Evolutionary conservation across 2,329 filamentous ascomycete species (phyloP).

Genomic region (Ophiostoma perfectum): DNA sequence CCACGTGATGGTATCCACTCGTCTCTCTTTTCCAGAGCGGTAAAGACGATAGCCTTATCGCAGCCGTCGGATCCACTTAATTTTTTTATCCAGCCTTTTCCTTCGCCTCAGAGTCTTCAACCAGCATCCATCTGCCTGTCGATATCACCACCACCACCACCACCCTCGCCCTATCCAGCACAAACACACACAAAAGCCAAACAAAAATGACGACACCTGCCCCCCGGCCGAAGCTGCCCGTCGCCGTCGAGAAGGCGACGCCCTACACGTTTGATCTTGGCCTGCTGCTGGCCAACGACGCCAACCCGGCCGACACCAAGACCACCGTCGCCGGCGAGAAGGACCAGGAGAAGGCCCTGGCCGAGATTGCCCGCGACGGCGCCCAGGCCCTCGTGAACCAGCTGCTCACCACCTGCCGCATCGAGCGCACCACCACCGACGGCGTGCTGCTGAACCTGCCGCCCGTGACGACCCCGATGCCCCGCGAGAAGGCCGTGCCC

Average conservation of each 20-base stretch:
- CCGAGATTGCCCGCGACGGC: slow-evolving; percentile 74
- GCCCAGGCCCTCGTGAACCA: slow-evolving; percentile 92
- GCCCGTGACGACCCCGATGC: slow-evolving; percentile 61
- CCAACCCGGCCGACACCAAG: slow-evolving; percentile 65
- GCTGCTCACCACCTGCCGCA: slow-evolving; percentile 79
- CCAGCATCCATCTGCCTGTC: too few relatives aligned
- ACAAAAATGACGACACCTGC: slow-evolving; percentile 30
- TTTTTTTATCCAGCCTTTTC: slow-evolving; percentile 16
- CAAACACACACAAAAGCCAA: background rate
- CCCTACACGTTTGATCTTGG: slow-evolving; percentile 92
- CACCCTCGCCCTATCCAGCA: background rate
- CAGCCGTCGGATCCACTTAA: slow-evolving; percentile 8
- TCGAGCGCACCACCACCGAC: slow-evolving; percentile 58
- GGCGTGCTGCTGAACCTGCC: slow-evolving; percentile 79
- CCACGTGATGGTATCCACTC: slow-evolving; percentile 3
- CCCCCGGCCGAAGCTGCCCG: slow-evolving; percentile 45
- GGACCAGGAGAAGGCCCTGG: slow-evolving; percentile 46
- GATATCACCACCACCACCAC: background rate
- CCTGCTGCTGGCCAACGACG: slow-evolving; percentile 77
- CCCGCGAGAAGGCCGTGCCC: slow-evolving; percentile 88
- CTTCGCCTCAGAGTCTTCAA: background rate
- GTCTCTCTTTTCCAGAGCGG: slow-evolving; percentile 4
- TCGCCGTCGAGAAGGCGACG: slow-evolving; percentile 72
- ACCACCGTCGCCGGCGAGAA: slow-evolving; percentile 51
- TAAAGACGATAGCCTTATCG: slow-evolving; percentile 12